phyloP scores from a whole-genome alignment of 176 grass and related monocot genomes.

The Guadua angustifolia region DNA sequence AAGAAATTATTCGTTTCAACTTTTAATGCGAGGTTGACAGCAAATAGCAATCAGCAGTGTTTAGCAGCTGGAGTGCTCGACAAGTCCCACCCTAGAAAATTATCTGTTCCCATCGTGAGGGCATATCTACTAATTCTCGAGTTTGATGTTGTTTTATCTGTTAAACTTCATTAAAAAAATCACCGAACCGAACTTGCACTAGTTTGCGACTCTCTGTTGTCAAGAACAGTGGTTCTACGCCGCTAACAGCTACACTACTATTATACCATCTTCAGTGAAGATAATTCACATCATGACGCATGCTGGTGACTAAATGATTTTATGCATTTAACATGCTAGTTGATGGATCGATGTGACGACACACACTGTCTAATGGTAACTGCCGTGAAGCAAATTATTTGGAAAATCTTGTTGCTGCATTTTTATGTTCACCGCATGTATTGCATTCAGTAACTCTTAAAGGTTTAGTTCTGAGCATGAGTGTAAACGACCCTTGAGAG shows the following conservation, averaged over 20 bases:
- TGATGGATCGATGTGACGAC: neutral
- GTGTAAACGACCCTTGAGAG: neutral
- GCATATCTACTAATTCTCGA: neutral
- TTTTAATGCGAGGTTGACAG: neutral
- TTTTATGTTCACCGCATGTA: neutral
- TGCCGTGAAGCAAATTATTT: neutral
- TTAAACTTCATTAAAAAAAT: neutral
- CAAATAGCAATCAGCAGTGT: neutral
- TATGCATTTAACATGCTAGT: neutral
- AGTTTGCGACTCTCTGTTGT: too few relatives aligned
- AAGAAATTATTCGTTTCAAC: neutral
- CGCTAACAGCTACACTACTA: neutral
- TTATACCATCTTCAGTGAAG: neutral
- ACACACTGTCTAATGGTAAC: too few relatives aligned
- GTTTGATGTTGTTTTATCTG: neutral
- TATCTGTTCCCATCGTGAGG: neutral
- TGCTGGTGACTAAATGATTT: neutral
- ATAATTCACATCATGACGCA: neutral
- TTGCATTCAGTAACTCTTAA: neutral
- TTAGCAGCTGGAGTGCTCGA: conserved; percentile 8
- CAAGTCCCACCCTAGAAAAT: neutral
- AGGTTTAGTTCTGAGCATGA: neutral
- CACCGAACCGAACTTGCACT: neutral
- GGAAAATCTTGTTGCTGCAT: neutral
- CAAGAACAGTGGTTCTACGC: neutral